Evolutionary conservation across 2,329 filamentous ascomycete genomes (phyloP), one percentile per base, ranked within the genome.

Genomic region (Herpotrichia juniperi): DNA sequence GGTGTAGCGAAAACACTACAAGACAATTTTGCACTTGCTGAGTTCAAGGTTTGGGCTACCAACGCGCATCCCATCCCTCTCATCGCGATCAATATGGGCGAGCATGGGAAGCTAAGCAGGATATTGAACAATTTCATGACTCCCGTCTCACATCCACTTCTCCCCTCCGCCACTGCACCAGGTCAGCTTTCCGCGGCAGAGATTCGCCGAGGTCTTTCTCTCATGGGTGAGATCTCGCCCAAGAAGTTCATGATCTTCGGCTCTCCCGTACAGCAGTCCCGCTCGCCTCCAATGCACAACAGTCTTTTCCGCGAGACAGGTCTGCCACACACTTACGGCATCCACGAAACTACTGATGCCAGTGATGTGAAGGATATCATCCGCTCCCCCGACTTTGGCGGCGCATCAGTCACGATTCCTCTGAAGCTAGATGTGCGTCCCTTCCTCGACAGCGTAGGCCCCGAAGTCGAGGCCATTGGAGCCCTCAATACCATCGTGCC

Each of bases 51-150:
- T 19, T 88, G 84, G 78, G 92, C 93, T 75, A 79, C 85, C 31
- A 79, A 82, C 21, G 83, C 89, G 1, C 89, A 96, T 67, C 81
- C 88, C 47, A 86, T 87, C n/a, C 93, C 93, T 1, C 78, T 99
- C 49, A 97, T 99, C 62, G 91, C 90, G 1, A 89, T 99, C 70
- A 99, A 99, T 75, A 97, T 99, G 93, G 93, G 93, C 25, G 80
- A 85, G 42, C 79, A 84, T 22, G 94, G 94, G 43, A 94, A 96
- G 76, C 82, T 97, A 35, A 96, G 91, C 67, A 87, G 94, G 28
- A 88, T 99, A 39, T 79, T 96, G 52, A 99, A 99, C 74, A 81
- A 84, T 25, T 97, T 97, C 79, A 86, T 99, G 79, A 97, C 94
- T 0, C 94, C 94, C 0, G 94, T 99, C 12, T 92, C 91, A 2